Conservation (phyloP, 305 asterid genomes). For the Plantago rigida region DNA sequence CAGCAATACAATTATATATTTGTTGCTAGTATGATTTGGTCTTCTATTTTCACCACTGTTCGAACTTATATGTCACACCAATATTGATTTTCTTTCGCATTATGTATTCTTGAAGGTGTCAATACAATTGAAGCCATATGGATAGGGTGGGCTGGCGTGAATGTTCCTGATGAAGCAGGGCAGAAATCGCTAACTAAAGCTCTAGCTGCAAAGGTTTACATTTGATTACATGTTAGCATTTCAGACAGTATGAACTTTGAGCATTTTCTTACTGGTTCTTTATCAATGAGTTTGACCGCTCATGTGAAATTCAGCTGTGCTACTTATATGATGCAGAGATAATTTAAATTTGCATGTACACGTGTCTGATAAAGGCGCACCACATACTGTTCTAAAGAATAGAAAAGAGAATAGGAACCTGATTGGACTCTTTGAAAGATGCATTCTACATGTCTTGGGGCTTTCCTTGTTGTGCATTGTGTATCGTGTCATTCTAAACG, state of each 20-base stretch:
- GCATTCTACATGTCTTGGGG: too few relatives aligned
- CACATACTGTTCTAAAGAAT: too few relatives aligned
- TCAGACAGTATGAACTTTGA: not conserved
- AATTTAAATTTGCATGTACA: too few relatives aligned
- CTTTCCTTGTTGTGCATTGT: not conserved
- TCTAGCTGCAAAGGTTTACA: constrained; percentile 62
- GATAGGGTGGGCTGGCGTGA: constrained; percentile 97
- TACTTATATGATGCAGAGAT: too few relatives aligned
- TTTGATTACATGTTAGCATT: constrained; percentile 10
- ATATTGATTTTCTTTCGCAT: constrained; percentile 1
- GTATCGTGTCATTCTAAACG: not conserved
- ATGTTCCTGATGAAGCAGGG: constrained; percentile 75
- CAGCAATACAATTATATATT: not conserved
- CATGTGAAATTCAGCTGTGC: too few relatives aligned
- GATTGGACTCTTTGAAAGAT: too few relatives aligned
- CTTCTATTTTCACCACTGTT: not conserved
- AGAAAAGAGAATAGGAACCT: too few relatives aligned
- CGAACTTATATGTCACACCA: constrained; percentile 15
- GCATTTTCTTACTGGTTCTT: too few relatives aligned
- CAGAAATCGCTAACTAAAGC: constrained; percentile 71
- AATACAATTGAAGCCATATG: constrained; percentile 76
- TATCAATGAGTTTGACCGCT: too few relatives aligned
- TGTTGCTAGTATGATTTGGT: too few relatives aligned
- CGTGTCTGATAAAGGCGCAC: too few relatives aligned
- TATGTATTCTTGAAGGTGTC: constrained; percentile 44